Conservation (phyloP, 2,329 filamentous ascomycete species). For the Aspergillus intermedius region DNA sequence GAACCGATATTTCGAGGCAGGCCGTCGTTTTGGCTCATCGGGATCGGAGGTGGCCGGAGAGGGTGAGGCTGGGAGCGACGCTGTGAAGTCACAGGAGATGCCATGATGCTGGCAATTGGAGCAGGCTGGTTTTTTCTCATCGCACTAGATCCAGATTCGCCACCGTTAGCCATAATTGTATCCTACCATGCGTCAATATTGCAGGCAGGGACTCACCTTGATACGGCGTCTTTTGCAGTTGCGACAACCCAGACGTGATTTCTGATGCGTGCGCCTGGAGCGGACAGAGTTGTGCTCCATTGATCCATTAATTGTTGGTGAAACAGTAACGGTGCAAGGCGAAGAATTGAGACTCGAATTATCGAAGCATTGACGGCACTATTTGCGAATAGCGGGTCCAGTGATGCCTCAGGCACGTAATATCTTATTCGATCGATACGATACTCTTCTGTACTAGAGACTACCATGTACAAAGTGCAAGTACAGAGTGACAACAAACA, state of each 20-base stretch:
- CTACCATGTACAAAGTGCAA: too few relatives aligned
- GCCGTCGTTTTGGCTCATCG: conserved; percentile 3
- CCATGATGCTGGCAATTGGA: conserved; percentile 23
- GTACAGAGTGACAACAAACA: too few relatives aligned
- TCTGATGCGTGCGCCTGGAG: conserved; percentile 16
- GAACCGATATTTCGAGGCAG: conserved; percentile 9
- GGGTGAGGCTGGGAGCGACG: neutral
- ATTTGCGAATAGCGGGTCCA: too few relatives aligned
- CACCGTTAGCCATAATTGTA: neutral
- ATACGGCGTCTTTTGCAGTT: conserved; percentile 31
- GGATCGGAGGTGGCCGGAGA: neutral
- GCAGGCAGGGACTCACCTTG: conserved; percentile 23
- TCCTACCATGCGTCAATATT: neutral
- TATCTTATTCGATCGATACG: too few relatives aligned
- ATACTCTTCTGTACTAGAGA: too few relatives aligned
- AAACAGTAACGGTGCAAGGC: too few relatives aligned
- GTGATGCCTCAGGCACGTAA: too few relatives aligned
- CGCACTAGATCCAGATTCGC: conserved; percentile 19
- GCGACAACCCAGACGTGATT: conserved; percentile 27
- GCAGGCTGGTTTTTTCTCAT: conserved; percentile 27
- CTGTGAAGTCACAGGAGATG: conserved; percentile 21
- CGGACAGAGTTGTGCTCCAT: neutral
- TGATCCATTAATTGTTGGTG: neutral
- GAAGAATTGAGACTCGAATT: too few relatives aligned
- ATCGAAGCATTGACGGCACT: too few relatives aligned